phyloP scores from a whole-genome alignment of 176 grass and related monocot genomes.

The Oryza rufipogon region DNA sequence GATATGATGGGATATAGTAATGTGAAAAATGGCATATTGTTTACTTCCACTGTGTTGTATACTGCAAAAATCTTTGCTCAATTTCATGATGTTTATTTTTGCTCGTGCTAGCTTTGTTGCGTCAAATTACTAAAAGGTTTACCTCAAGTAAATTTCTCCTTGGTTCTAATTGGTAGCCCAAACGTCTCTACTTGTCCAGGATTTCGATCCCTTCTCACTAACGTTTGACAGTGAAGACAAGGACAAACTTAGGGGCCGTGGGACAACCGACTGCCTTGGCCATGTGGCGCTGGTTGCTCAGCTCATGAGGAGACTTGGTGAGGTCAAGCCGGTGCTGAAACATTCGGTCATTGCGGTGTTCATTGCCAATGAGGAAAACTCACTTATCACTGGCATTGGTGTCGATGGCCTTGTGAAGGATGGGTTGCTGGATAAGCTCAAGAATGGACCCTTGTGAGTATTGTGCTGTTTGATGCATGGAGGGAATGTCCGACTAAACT shows the following conservation, averaged over 20 bases:
- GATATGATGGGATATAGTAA: background rate
- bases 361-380: slow-evolving; percentile 94
- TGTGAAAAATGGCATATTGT: background rate
- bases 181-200: slow-evolving; percentile 37
- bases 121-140: background rate
- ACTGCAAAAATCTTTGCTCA: slow-evolving; percentile 13
- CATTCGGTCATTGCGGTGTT: slow-evolving; percentile 84
- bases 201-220: slow-evolving; percentile 86
- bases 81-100: slow-evolving; percentile 13
- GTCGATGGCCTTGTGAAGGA: slow-evolving; percentile 87
- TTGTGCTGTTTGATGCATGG: background rate
- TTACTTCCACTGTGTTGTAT: background rate
- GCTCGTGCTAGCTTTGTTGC: slow-evolving; percentile 10
- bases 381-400: slow-evolving; percentile 70
- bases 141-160: background rate
- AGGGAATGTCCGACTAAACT: background rate
- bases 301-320: slow-evolving; percentile 78
- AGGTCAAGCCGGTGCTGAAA: slow-evolving; percentile 72
- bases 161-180: slow-evolving; percentile 14
- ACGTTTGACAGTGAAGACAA: slow-evolving; percentile 79
- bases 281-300: slow-evolving; percentile 91
- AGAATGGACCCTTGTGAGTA: slow-evolving; percentile 82
- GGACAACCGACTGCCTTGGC: slow-evolving; percentile 88
- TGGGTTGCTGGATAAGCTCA: slow-evolving; percentile 74
- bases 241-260: slow-evolving; percentile 79